Evolutionary conservation across 2,329 filamentous ascomycete species (phyloP), one percentile per base, ranked within the genome.

Genomic region (Dothideomycetes sp.): DNA sequence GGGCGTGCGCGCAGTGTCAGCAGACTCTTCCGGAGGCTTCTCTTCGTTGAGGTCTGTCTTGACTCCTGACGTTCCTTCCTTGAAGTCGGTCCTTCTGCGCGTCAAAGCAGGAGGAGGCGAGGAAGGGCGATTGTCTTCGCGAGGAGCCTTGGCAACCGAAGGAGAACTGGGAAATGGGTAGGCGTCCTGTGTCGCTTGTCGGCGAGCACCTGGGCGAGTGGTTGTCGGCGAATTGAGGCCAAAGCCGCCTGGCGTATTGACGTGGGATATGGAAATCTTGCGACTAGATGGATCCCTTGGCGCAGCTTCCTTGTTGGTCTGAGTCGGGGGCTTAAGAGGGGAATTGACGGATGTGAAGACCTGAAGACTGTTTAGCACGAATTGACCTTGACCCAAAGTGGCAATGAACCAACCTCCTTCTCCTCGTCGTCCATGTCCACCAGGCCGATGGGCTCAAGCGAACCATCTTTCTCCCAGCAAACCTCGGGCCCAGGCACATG

Each of bases 261-360:
- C 80, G 44, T 69, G 67, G 15, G 88, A 91, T 36, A 94, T 62
- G 1, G 88, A 95, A 12, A 79, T 70, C 64, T 94, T 95, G 42
- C 89, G 83, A 36, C 81, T 75, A 40, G 82, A 79, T 9, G 69
- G 70, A 36, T 57, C 73, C 59, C 61, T 72, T 59, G 59, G 72
- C 58, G 58, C 71, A 44, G 60, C 70, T 60, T 64, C 77, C 65
- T 84, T 89, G 52, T 68, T 70, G 17, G 66, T 59, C 45, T 68
- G 74, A 22, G 78, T 75, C 15, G 84, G 84, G 7, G 84, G 82
- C 62, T 96, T 96, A 50, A 95, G 69, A 24, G 87, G 83, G 27
- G 91, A 95, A 60, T 96, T 98, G 56, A 98, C 87, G 47, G 93
- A 91, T 37, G 77, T 64, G 61, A 95, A 95, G 47, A 83, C 68